Evolutionary conservation across 495 filamentous ascomycete genomes (phyloP), one percentile per base, ranked within the genome.

Genomic region (Podospora sp.): DNA sequence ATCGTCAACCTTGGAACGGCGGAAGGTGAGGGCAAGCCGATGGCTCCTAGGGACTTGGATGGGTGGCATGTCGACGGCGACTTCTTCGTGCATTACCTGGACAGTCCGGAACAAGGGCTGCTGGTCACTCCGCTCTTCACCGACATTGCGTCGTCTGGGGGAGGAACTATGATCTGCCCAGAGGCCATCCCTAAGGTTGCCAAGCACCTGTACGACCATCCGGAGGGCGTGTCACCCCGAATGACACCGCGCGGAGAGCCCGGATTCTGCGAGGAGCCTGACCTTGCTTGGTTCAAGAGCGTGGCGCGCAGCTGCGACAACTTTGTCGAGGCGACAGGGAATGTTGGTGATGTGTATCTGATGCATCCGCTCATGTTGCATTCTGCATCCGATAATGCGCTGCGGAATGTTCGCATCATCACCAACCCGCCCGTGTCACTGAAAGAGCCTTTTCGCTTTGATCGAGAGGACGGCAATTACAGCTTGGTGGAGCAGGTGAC

Each of bases 21-120:
- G 0, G 81, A 88, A 55, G 76, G 74, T 55, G 84, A 86, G 66
- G 82, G 83, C 6, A 82, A 83, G 40, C 72, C 83, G 40, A 77
- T 82, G 29, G 71, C 74, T 63, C 79, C 86, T 56, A 68, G 79
- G 35, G 82, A 86, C 7, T 77, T 91, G n/a, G 67, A 76, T 22
- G 80, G 79, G 8, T 93, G 90, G 90, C 90, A 93, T 74, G 88
- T 90, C 24, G 90, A 92, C 76, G 90, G 90, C 0, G 90, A 92
- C 70, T 91, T 91, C 75, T 91, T 92, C 77, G 81, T 89, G 16
- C 89, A 92, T 78, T 92, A 88, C 69, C 81, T 93, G 18, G 90
- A 92, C 75, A 89, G 86, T 55, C 86, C 86, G 0, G 90, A 92
- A 77, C 90, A 93, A 75, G 90, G 81, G 0, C 75, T 92, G 55